Evolutionary conservation across 169 alveolate genomes (phyloP).

Genomic region (Perkinsus olseni): DNA sequence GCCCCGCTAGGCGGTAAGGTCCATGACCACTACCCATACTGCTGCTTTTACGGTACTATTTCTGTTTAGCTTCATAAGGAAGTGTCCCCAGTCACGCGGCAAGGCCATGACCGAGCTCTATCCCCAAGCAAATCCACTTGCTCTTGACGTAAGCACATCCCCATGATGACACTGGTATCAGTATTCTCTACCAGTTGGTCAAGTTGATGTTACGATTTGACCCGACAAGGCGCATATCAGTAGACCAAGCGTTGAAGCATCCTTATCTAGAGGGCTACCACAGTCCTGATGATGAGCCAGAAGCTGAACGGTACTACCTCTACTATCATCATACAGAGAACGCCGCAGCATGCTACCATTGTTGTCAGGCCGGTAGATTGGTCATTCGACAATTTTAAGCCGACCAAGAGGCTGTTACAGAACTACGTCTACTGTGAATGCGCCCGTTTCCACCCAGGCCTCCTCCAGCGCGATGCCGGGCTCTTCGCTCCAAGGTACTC

Average conservation of each 20-base stretch:
- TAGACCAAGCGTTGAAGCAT: conserved; percentile 72
- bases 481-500: neutral
- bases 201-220: conserved; percentile 61
- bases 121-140: conserved; percentile 63
- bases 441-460: conserved; percentile 57
- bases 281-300: conserved; percentile 71
- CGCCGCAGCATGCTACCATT: conserved; percentile 17
- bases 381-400: conserved; percentile 74
- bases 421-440: conserved; percentile 66
- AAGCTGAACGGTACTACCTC: conserved; percentile 14
- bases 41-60: neutral
- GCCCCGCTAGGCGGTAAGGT: conserved; percentile 10
- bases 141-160: conserved; percentile 49
- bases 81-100: neutral
- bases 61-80: neutral
- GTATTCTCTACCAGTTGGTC: conserved; percentile 27
- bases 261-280: conserved; percentile 68
- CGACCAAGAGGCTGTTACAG: conserved; percentile 66
- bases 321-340: too few species aligned
- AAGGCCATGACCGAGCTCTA: conserved; percentile 26
- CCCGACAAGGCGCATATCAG: conserved; percentile 72
- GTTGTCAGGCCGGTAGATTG: conserved; percentile 56
- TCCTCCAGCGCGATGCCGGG: conserved; percentile 29
- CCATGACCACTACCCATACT: neutral
- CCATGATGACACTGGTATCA: too few species aligned